Evolutionary conservation across 2,329 filamentous ascomycete species (phyloP), one percentile per base, ranked within the genome.

Genomic region (Apiospora kogelbergensis): DNA sequence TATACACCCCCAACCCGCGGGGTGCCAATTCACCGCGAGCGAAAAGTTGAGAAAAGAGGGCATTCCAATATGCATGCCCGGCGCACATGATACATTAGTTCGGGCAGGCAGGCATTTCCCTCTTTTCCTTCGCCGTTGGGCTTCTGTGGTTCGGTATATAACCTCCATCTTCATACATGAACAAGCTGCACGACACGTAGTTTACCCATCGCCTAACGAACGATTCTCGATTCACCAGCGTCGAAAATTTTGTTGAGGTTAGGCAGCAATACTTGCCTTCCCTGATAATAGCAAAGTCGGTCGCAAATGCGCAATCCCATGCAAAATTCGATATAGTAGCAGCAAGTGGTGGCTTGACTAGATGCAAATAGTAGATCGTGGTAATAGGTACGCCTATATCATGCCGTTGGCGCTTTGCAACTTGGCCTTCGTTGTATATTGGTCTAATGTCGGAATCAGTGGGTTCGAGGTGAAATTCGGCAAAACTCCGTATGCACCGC

Each of bases 181-280:
- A 57, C 48, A 57, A 57, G 48, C 48, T 57, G 48, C 48, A 57
- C 48, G 48, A 57, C 48, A 57, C 48, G 48, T 57, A 57, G 15
- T 57, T 57, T 57, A 57, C 17, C 48, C 48, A 57, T 57, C 48
- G 26, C 26, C 48, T 57, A 57, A 57, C 48, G 48, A 57, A 57
- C 48, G 48, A 57, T 57, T 57, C 26, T 57, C 24, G 48, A 26
- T 57, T 57, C 48, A 57, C 30, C 26, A 33, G 48, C 24, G 7
- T 57, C 24, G 24, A 30, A 26, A 42, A 42, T 45, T 60, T 37
- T 60, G 53, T 60, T 60, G 30, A 37, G 30, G 53, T 60, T 60
- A 60, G 53, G 53, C 53, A 60, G 53, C 53, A 60, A 60, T 33
- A 60, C 15, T 17, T 15, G 48, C 30, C 6, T 26, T 20, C 7